Conservation (phyloP, 208 protist species). For the Trypanosomatidae sp. region DNA sequence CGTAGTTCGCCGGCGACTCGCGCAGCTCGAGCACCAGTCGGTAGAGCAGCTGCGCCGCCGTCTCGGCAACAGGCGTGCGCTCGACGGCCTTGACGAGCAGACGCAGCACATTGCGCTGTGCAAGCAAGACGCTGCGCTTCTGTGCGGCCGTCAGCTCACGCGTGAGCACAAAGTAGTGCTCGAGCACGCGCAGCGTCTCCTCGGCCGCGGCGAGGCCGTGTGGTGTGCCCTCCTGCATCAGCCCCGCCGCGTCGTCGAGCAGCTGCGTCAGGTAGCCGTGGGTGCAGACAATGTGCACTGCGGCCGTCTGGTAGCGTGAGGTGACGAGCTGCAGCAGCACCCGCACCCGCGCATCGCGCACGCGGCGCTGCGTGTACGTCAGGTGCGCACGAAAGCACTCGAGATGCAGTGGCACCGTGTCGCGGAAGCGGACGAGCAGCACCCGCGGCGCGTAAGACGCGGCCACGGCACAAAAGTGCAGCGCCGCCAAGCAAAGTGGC, state of each 20-base stretch:
- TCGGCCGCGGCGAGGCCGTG: constrained; percentile 25
- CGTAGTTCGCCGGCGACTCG: constrained; percentile 76
- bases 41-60: constrained; percentile 42
- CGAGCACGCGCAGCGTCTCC: constrained; percentile 36
- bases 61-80: constrained; percentile 34
- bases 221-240: constrained; percentile 69
- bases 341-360: constrained; percentile 32
- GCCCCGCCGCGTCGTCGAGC: constrained; percentile 71
- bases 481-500: constrained; percentile 18
- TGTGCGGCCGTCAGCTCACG: constrained; percentile 19
- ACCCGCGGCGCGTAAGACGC: constrained; percentile 44
- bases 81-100: constrained; percentile 74
- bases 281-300: constrained; percentile 39
- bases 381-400: constrained; percentile 63
- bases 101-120: constrained; percentile 72
- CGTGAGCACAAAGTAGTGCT: constrained; percentile 45
- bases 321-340: constrained; percentile 59
- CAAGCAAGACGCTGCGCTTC: constrained; percentile 52
- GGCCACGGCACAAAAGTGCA: constrained; percentile 44
- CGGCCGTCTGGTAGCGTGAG: constrained; percentile 14
- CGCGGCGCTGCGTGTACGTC: constrained; percentile 65
- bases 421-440: constrained; percentile 52
- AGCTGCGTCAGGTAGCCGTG: constrained; percentile 74
- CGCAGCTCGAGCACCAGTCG: constrained; percentile 48
- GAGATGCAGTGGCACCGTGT: constrained; percentile 50